These are phyloP conservation scores for Neocatenulostroma microsporum DNA, from an alignment of 2,329 filamentous ascomycete species.

Conservation along the genomic window DNA sequence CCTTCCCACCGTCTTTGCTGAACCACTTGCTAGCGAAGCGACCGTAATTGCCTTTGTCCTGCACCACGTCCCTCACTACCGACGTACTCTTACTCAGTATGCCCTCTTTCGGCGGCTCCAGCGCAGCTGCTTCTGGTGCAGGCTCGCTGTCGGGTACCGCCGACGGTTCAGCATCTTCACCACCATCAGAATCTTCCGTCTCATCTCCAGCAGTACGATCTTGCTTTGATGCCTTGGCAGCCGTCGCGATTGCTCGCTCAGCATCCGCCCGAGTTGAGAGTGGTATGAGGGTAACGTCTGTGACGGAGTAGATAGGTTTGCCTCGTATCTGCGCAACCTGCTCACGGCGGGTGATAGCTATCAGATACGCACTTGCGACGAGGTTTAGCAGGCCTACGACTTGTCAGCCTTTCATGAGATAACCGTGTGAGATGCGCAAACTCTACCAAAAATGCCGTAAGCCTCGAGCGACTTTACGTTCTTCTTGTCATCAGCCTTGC, in stretches of 20 bases:
- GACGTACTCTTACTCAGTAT: slow-evolving; percentile 45
- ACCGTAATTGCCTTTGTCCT: slow-evolving; percentile 73
- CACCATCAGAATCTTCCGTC: slow-evolving; percentile 22
- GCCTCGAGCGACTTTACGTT: slow-evolving; percentile 37
- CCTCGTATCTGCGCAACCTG: slow-evolving; percentile 83
- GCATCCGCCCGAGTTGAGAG: slow-evolving; percentile 70
- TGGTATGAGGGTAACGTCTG: slow-evolving; percentile 84
- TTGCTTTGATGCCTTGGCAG: slow-evolving; percentile 42
- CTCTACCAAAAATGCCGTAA: slow-evolving; percentile 50
- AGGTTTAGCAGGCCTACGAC: slow-evolving; percentile 70
- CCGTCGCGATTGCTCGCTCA: slow-evolving; percentile 59
- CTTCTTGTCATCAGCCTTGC: slow-evolving; percentile 30
- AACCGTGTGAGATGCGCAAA: background rate
- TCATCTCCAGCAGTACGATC: slow-evolving; percentile 26
- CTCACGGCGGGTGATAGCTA: slow-evolving; percentile 77
- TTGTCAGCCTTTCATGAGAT: slow-evolving; percentile 1
- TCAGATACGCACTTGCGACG: slow-evolving; percentile 71
- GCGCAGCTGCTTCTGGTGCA: slow-evolving; percentile 20
- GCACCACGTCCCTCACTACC: slow-evolving; percentile 82
- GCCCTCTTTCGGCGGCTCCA: slow-evolving; percentile 27
- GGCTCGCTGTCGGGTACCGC: slow-evolving; percentile 16
- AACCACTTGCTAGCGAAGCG: slow-evolving; percentile 90
- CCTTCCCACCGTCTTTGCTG: slow-evolving; percentile 71
- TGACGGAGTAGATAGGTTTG: slow-evolving; percentile 75
- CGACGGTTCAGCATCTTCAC: slow-evolving; percentile 18